A percentile compares a stretch with the other conserved stretches of the same genome.
Evolutionary conservation across 2,329 filamentous ascomycete species (phyloP).

Genomic region (Metarhizium sp.): DNA sequence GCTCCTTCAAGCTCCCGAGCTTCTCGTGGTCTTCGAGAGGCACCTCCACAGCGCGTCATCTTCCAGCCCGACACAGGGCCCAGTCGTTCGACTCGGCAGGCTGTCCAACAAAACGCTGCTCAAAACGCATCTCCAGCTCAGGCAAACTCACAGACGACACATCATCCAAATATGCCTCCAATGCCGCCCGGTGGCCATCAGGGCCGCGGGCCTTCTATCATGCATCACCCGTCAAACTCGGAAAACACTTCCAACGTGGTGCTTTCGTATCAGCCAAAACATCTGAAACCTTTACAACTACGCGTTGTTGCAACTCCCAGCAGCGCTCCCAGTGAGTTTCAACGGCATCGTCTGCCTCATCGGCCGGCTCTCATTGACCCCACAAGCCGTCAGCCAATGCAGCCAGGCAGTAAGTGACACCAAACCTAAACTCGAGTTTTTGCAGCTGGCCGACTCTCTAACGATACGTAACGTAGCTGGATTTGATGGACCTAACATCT

Average conservation of each 20-base stretch:
- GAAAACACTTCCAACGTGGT: conserved; percentile 52
- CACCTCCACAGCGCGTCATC: conserved; percentile 74
- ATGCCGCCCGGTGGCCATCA: conserved; percentile 19
- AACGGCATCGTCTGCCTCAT: conserved; percentile 32
- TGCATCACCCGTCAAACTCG: conserved; percentile 43
- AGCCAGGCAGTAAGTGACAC: conserved; percentile 52
- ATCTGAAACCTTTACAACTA: conserved; percentile 52
- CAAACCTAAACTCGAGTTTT: background rate
- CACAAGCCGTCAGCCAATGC: conserved; percentile 33
- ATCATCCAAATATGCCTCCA: conserved; percentile 23
- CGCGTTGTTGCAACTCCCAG: conserved; percentile 67
- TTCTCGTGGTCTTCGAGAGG: conserved; percentile 62
- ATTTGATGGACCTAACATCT: conserved; percentile 79
- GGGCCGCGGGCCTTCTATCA: conserved; percentile 32
- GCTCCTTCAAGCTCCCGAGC: conserved; percentile 46
- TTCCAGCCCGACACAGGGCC: conserved; percentile 73
- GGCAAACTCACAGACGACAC: conserved; percentile 19
- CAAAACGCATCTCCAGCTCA: conserved; percentile 17
- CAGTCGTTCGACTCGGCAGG: conserved; percentile 53
- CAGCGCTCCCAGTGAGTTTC: conserved; percentile 61
- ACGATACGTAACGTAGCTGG: conserved; percentile 28
- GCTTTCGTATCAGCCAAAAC: conserved; percentile 60
- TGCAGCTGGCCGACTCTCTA: conserved; percentile 5
- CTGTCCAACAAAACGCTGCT: conserved; percentile 33
- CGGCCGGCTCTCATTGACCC: conserved; percentile 18